These are phyloP conservation scores for Rutstroemia sp. DNA, from an alignment of 2,329 filamentous ascomycete genomes.

Conservation along the genomic window DNA sequence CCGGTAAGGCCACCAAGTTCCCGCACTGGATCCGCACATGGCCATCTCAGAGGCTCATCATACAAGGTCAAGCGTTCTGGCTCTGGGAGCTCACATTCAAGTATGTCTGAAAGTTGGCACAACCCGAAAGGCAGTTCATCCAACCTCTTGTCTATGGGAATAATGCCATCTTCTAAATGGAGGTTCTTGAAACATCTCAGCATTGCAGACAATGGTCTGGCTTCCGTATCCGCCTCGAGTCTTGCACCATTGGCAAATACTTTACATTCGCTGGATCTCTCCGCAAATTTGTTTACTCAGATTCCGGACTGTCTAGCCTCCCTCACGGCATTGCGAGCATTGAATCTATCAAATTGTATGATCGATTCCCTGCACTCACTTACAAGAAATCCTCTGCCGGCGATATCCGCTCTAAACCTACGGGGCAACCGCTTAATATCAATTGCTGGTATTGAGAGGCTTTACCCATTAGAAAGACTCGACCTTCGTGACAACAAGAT, in stretches of 20 bases:
- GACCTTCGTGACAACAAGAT: slow-evolving; percentile 88
- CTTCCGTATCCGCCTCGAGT: slow-evolving; percentile 66
- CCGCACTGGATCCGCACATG: slow-evolving; percentile 51
- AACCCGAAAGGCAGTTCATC: slow-evolving; percentile 64
- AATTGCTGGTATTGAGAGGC: slow-evolving; percentile 80
- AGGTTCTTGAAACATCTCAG: slow-evolving; percentile 88
- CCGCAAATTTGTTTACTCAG: slow-evolving; percentile 87
- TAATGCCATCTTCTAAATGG: slow-evolving; percentile 84
- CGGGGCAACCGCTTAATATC: slow-evolving; percentile 81
- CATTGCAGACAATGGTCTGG: slow-evolving; percentile 84
- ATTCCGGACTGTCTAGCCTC: slow-evolving; percentile 86
- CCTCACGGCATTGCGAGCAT: slow-evolving; percentile 77
- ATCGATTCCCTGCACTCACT: slow-evolving; percentile 90
- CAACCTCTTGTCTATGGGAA: slow-evolving; percentile 64
- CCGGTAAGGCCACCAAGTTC: slow-evolving; percentile 71
- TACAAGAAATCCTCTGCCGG: slow-evolving; percentile 76
- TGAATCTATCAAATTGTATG: slow-evolving; percentile 97
- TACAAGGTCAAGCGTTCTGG: slow-evolving; percentile 78
- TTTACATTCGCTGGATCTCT: slow-evolving; percentile 85
- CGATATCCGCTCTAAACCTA: slow-evolving; percentile 88
- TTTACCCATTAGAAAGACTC: slow-evolving; percentile 80
- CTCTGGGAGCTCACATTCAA: slow-evolving; percentile 88
- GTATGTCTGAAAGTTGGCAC: slow-evolving; percentile 58
- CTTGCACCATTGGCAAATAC: slow-evolving; percentile 79
- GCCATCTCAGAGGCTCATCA: slow-evolving; percentile 52